Conservation (phyloP, 495 filamentous ascomycete genomes). For the Penicillium macrosclerotiorum region DNA sequence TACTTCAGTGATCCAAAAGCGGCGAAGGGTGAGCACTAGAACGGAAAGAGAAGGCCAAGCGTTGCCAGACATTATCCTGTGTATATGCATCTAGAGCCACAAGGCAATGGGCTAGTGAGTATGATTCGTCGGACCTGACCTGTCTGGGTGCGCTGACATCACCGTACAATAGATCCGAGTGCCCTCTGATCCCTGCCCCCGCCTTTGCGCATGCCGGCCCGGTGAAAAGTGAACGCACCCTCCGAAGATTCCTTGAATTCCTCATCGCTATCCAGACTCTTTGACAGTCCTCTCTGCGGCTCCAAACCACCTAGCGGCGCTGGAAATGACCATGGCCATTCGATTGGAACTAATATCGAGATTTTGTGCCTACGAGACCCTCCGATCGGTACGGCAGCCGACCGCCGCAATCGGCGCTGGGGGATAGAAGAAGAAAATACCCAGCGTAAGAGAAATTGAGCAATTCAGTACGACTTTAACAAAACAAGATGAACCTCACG, state of each 20-base stretch:
- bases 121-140: background rate
- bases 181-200: background rate
- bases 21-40: too few relatives aligned
- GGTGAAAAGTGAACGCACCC: background rate
- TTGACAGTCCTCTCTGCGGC: background rate
- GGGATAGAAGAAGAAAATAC: constrained; percentile 15
- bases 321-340: constrained; percentile 27
- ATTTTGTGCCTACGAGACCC: constrained; percentile 17
- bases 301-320: background rate
- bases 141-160: background rate
- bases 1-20: background rate
- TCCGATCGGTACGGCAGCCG: constrained; percentile 7
- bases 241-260: background rate
- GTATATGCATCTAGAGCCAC: too few relatives aligned
- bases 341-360: constrained; percentile 12
- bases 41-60: too few relatives aligned
- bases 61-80: too few relatives aligned
- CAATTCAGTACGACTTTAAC: background rate
- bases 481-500: constrained; percentile 20
- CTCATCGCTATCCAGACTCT: background rate
- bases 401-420: constrained; percentile 17
- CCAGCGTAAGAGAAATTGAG: background rate
- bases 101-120: constrained; percentile 5
- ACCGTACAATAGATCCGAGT: background rate
- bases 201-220: constrained; percentile 4